Evolutionary conservation across 768 basidiomycete species (phyloP).

Genomic region (Tricholoma furcatifolium): DNA sequence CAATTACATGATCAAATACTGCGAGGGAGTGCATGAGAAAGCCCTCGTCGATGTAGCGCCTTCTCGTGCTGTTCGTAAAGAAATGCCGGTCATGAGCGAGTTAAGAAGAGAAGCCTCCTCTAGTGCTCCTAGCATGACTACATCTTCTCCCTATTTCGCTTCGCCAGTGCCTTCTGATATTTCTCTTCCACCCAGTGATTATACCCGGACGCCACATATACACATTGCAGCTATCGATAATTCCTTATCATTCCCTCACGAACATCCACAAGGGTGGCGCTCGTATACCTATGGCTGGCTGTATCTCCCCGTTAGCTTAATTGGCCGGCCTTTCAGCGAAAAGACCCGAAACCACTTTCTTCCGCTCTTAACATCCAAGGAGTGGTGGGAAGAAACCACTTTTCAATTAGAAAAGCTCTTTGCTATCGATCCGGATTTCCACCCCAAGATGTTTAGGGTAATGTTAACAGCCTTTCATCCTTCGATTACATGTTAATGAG

Average conservation of each 20-base stretch:
- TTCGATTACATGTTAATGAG: constrained; percentile 3
- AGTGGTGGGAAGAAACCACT: constrained; percentile 91
- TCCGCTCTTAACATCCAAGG: constrained; percentile 76
- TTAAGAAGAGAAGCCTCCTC: constrained; percentile 42
- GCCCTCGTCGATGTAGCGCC: constrained; percentile 78
- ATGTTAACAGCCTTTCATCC: constrained; percentile 19
- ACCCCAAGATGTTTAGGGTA: constrained; percentile 87
- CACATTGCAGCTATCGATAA: constrained; percentile 95
- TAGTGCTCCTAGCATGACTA: constrained; percentile 34
- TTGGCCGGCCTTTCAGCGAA: constrained; percentile 84
- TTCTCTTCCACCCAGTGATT: constrained; percentile 39
- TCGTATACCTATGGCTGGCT: constrained; percentile 89
- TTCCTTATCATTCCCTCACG: constrained; percentile 88
- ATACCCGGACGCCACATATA: constrained; percentile 71
- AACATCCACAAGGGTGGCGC: constrained; percentile 78
- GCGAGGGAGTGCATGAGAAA: constrained; percentile 79
- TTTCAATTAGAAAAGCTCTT: constrained; percentile 75
- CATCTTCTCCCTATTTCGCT: constrained; percentile 39
- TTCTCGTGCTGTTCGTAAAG: constrained; percentile 58
- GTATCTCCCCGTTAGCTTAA: constrained; percentile 80
- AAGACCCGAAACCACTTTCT: constrained; percentile 81
- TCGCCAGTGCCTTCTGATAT: constrained; percentile 35
- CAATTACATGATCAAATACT: constrained; percentile 93
- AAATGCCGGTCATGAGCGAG: constrained; percentile 76
- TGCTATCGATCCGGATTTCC: constrained; percentile 81